Evolutionary conservation across 2,329 filamentous ascomycete genomes (phyloP), one percentile per base, ranked within the genome.

Genomic region (Fusarium redolens): DNA sequence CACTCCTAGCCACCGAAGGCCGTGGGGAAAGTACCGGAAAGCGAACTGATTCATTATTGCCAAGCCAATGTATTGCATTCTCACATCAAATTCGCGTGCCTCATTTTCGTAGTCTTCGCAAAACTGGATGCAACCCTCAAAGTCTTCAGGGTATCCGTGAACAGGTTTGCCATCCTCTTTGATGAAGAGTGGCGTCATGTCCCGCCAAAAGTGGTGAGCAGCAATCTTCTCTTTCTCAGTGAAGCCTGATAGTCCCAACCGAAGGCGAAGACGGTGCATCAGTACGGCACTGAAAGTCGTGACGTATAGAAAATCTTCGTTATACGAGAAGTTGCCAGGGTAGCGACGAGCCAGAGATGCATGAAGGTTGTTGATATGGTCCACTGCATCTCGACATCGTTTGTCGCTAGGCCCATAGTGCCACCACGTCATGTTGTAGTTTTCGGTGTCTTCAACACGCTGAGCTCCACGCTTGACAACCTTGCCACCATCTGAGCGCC

Each of bases 401-500:
- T 35, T 14, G 10, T 60, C 60, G 14, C 54, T 62, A 1, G 54
- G 60, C 0, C 60, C 54, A 1, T 62, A 62, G 5, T 60, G 54
- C 54, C 60, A 62, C 60, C 60, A 62, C 4, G 60, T 62, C 60
- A 62, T 62, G 12, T 62, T 62, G 54, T 22, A 62, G 15, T 62
- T 62, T 6, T 62, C 60, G 4, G 60, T 62, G 0, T 60, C 60
- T 28, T 62, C 60, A 7, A 62, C 60, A 10, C 54, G 54, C 3
- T 62, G 60, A 1, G 60, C n/a, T 5, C 41, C 54, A 4, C 35
- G 33, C 9, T 60, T 62, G 1, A 60, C 17, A 4, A 62, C 60
- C 20, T 62, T 62, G 41, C 60, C 60, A 4, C 60, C 60, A 12
- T 62, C 60, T 30, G 43, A 60, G 7, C 60, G 60, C 54, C 54